Evolutionary conservation across 768 basidiomycete species (phyloP), one percentile per base, ranked within the genome.

Genomic region (Macrolepiota dolichaula): DNA sequence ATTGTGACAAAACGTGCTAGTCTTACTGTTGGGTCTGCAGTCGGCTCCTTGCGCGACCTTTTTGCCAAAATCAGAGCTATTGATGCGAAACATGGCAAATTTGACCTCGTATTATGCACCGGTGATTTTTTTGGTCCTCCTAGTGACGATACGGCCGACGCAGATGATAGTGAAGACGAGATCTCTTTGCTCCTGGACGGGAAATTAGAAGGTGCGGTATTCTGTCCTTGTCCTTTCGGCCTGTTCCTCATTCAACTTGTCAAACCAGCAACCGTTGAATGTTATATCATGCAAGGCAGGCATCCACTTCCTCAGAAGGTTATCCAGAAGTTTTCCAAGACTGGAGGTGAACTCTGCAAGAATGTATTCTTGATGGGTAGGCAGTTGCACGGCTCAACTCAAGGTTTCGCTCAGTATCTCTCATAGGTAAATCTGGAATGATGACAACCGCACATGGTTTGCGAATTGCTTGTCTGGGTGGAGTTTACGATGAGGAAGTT

Each of bases 281-380:
- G 93, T 66, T 98, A 96, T 76, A 86, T 97, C 61, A 95, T 94
- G 84, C 88, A 94, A 70, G 96, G 96, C 17, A 84, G 86, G 56
- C 76, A 86, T 64, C 85, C 89, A 1, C 72, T 98, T 13, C 94
- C 95, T 4, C 77, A 81, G 49, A 71, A 76, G 27, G 86, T 97
- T 17, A 83, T 92, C 61, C 85, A 88, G 64, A 89, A 86, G 70
- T 89, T 92, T 68, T 81, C 85, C 19, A 81, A 84, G 71, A 88
- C 87, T 1, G 86, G 87, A 1, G 93, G 92, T 40, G 88, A 95
- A 69, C 68, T 98, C 25, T 88, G 86, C 70, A 81, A 84, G 64
- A 93, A 94, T 68, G 83, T 98, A 7, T 92, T 92, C 66, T 81
- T 96, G 24, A 76, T 98, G 54, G 91, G 96, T 95, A 64, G 71